Evolutionary conservation across 345 rosid genomes (phyloP), one percentile per base, ranked within the genome.

Genomic region (Eucalyptus dawsonii): DNA sequence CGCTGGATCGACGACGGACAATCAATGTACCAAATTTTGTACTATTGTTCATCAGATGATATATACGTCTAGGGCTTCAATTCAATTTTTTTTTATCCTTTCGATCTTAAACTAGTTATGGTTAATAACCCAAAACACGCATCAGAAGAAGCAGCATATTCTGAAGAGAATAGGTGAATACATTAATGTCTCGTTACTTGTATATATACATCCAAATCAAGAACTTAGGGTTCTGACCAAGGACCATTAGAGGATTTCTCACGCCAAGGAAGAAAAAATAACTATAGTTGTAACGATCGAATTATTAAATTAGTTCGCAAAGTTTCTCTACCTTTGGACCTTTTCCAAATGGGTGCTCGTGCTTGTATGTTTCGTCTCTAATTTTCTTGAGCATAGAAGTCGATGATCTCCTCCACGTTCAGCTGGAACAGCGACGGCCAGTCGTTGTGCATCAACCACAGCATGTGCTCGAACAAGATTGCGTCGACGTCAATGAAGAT

Each of bases 391-490:
- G 95, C 92, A 90, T 96, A 97, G 89, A 97, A 97, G 65, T 97
- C 96, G 86, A 95, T 94, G 62, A 97, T 94, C 94, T 97, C 98
- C 88, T 92, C 86, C 49, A 97, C 92, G 92, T 97, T 95, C 80
- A 97, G 95, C 93, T 94, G 89, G 87, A 93, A 95, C 89, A 96
- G 90, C 89, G 97, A 94, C 83, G 97, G 93, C 53, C 87, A 92
- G 90, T 96, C 98, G 87, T 96, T 96, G 17, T 92, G 89, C 95
- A 96, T 90, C 90, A 97, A 93, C 98, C 98, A 97, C 87, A 96
- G 22, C 97, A 97, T 95, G 89, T 97, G 99, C 93, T 97, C 99
- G 85, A 96, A 97, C 94, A 97, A 91, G 83, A 97, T 94, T 2
- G 98, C 93, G 90, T 97, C 99, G 21, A 96, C 93, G 69, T 94